Evolutionary conservation across 73 alveolate genomes (phyloP).

Genomic region (Breviolum minutum): DNA sequence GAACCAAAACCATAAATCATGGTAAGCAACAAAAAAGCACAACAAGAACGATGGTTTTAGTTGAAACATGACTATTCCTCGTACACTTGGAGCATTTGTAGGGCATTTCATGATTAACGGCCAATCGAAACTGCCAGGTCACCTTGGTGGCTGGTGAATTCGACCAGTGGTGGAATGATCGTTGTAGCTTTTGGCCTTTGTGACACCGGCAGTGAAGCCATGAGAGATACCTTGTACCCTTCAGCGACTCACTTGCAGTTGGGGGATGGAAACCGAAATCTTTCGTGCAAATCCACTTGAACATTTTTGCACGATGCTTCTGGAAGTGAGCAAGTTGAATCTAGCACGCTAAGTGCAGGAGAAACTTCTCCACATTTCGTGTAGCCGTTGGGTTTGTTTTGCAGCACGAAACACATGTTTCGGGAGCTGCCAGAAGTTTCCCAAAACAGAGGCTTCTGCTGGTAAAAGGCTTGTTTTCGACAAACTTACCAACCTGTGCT

Average conservation of each 20-base stretch:
- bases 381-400: too few species aligned
- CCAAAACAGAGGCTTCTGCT: too few species aligned
- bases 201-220: conserved; percentile 1
- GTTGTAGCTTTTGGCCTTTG: conserved; percentile 79
- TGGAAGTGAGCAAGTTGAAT: too few species aligned
- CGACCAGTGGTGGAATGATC: conserved; percentile 20
- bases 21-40: not conserved
- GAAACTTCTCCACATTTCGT: too few species aligned
- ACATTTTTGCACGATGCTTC: too few species aligned
- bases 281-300: too few species aligned
- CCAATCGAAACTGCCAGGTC: not conserved
- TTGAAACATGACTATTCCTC: not conserved
- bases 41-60: not conserved
- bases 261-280: too few species aligned
- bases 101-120: not conserved
- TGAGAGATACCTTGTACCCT: not conserved
- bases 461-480: too few species aligned
- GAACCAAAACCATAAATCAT: not conserved
- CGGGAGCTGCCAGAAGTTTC: too few species aligned
- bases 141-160: conserved; percentile 52
- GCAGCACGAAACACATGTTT: too few species aligned
- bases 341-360: too few species aligned
- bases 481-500: too few species aligned
- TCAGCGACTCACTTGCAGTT: not conserved
- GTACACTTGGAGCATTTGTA: not conserved